A percentile compares a stretch with the other conserved stretches of the same genome.
Conservation (phyloP, 2,329 filamentous ascomycete species). For the Alternaria panax region DNA sequence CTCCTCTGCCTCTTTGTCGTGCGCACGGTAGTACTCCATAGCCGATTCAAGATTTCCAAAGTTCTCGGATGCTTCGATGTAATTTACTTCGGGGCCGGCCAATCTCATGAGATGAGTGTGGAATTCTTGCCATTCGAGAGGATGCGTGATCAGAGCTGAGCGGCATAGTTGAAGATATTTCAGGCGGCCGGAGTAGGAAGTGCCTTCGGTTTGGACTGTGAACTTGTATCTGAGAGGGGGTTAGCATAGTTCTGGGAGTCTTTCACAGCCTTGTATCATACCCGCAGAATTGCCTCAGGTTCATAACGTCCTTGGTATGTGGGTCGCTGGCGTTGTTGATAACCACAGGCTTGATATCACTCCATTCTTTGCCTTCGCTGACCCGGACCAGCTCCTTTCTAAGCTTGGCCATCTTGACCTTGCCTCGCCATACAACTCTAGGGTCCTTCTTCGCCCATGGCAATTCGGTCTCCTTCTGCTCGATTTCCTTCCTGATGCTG, state of each 20-base stretch:
- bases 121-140: slow-evolving; percentile 46
- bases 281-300: slow-evolving; percentile 43
- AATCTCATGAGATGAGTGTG: slow-evolving; percentile 44
- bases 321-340: slow-evolving; percentile 42
- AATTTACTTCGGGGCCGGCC: slow-evolving; percentile 42
- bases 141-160: slow-evolving; percentile 43
- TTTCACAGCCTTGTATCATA: slow-evolving; percentile 14
- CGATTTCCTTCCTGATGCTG: slow-evolving; percentile 41
- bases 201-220: slow-evolving; percentile 62
- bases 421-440: slow-evolving; percentile 44
- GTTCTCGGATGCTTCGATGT: slow-evolving; percentile 43
- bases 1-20: slow-evolving; percentile 38
- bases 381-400: slow-evolving; percentile 39
- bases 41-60: slow-evolving; percentile 41
- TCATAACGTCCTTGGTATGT: slow-evolving; percentile 46
- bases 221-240: slow-evolving; percentile 56
- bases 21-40: slow-evolving; percentile 42
- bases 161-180: slow-evolving; percentile 63
- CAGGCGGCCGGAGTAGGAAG: slow-evolving; percentile 61
- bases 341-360: slow-evolving; percentile 45
- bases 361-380: slow-evolving; percentile 41
- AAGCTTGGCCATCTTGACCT: slow-evolving; percentile 43
- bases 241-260: slow-evolving; percentile 4
- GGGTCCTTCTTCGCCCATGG: slow-evolving; percentile 42
- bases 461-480: slow-evolving; percentile 27